Conservation (phyloP, 352 stramenopile species). For the Phytophthora aleatoria region DNA sequence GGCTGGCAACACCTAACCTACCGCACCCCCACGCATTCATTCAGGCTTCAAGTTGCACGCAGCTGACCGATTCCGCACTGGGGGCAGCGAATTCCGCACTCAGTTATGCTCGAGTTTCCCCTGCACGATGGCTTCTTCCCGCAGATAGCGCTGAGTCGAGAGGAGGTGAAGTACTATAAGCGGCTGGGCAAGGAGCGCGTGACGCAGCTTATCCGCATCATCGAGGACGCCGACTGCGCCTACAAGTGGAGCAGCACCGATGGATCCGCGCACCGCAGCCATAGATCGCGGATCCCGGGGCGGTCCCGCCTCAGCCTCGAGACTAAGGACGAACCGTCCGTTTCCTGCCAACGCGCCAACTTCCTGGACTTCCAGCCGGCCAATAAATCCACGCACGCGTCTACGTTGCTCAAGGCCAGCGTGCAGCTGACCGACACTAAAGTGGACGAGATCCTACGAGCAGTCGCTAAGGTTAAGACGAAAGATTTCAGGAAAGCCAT, state of each 20-base stretch:
- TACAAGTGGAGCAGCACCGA: constrained; percentile 67
- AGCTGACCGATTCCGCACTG: constrained; percentile 9
- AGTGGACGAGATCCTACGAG: constrained; percentile 61
- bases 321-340: constrained; percentile 12
- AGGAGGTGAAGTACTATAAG: constrained; percentile 80
- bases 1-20: constrained; percentile 8
- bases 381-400: constrained; percentile 61
- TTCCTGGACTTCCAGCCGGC: constrained; percentile 72
- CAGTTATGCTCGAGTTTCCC: constrained; percentile 63
- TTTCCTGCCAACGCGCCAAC: constrained; percentile 54
- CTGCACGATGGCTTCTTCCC: constrained; percentile 85
- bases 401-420: constrained; percentile 69
- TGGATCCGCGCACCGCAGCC: constrained; percentile 3
- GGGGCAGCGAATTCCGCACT: constrained; percentile 1
- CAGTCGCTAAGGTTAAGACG: constrained; percentile 61
- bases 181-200: constrained; percentile 78
- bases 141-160: constrained; percentile 67
- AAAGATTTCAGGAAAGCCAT: constrained; percentile 66
- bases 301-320: constrained; percentile 18
- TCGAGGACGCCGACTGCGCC: constrained; percentile 75
- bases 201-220: constrained; percentile 73
- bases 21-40: constrained; percentile 5
- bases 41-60: constrained; percentile 14
- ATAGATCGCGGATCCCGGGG: constrained; percentile 14
- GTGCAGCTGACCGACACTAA: constrained; percentile 55